Conservation (phyloP, 2,329 filamentous ascomycete species). For the Elsinoe perseae region DNA sequence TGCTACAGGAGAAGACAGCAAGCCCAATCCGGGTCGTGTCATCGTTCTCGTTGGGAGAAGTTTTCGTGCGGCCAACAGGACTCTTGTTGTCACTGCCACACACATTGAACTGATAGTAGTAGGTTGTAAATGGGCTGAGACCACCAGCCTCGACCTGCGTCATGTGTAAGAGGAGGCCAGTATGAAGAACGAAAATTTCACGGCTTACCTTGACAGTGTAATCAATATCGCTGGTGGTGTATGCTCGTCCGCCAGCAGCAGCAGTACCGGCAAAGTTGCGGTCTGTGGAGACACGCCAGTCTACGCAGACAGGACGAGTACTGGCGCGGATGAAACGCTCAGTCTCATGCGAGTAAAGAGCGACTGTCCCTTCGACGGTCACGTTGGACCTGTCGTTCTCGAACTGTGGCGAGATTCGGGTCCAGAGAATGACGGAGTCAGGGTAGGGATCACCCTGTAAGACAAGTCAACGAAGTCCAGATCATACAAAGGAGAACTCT, state of each 20-base stretch:
- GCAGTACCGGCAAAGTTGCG: constrained; percentile 42
- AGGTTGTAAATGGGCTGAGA: constrained; percentile 55
- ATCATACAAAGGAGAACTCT: constrained; percentile 17
- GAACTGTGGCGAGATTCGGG: constrained; percentile 34
- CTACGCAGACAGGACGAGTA: constrained; percentile 57
- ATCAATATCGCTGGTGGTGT: constrained; percentile 66
- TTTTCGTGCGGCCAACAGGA: constrained; percentile 62
- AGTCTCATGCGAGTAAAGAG: constrained; percentile 49
- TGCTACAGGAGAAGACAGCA: constrained; percentile 64
- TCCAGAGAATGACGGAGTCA: constrained; percentile 38
- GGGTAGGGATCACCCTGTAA: constrained; percentile 35
- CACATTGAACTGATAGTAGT: constrained; percentile 63
- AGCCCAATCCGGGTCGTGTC: constrained; percentile 52
- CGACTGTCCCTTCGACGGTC: constrained; percentile 50
- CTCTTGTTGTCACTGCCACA: constrained; percentile 56
- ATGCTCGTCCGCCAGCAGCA: constrained; percentile 51
- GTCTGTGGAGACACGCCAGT: constrained; percentile 54
- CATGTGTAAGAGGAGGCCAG: neutral
- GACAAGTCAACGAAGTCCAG: constrained; percentile 27
- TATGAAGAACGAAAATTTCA: neutral
- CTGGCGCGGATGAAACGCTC: constrained; percentile 35
- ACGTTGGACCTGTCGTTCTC: constrained; percentile 37
- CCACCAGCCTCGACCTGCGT: constrained; percentile 52
- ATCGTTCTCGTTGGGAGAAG: constrained; percentile 52
- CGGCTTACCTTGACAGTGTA: constrained; percentile 62